These are phyloP conservation scores for Pseudotulostoma volvatum DNA, from an alignment of 495 filamentous ascomycete genomes.

Conservation along the genomic window DNA sequence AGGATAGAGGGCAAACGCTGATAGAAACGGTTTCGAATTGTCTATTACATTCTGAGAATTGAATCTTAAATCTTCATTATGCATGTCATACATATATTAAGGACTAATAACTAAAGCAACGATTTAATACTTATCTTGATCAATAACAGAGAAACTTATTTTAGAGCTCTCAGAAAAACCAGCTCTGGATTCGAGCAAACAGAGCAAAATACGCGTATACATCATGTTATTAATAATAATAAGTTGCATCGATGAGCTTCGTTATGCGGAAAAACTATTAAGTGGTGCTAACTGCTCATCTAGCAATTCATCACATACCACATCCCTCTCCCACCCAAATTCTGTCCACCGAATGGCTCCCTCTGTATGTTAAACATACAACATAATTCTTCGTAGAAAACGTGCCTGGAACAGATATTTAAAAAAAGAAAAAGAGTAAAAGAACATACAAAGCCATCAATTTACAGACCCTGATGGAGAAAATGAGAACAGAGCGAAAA, in stretches of 20 bases:
- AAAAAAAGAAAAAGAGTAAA: not conserved
- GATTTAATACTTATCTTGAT: too few relatives aligned
- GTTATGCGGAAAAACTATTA: not conserved
- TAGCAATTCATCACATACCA: not conserved
- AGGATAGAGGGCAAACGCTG: too few relatives aligned
- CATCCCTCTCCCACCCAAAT: not conserved
- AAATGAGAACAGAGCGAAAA: conserved; percentile 3
- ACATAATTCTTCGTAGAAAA: not conserved
- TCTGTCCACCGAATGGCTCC: not conserved
- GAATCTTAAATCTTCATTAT: too few relatives aligned
- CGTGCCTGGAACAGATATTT: not conserved
- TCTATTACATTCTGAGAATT: too few relatives aligned
- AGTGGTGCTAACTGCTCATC: not conserved
- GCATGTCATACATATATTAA: too few relatives aligned
- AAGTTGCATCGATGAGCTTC: too few relatives aligned
- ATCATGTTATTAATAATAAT: too few relatives aligned
- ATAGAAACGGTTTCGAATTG: too few relatives aligned
- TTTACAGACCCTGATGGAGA: conserved; percentile 1
- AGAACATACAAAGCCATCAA: not conserved
- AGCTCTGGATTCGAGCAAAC: too few relatives aligned
- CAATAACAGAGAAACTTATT: too few relatives aligned
- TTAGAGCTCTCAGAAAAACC: too few relatives aligned
- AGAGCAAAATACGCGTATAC: too few relatives aligned
- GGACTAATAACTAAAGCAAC: not conserved
- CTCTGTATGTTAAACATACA: not conserved